Evolutionary conservation across 306 rosid genomes (phyloP).

Genomic region (Quercus wislizeni): DNA sequence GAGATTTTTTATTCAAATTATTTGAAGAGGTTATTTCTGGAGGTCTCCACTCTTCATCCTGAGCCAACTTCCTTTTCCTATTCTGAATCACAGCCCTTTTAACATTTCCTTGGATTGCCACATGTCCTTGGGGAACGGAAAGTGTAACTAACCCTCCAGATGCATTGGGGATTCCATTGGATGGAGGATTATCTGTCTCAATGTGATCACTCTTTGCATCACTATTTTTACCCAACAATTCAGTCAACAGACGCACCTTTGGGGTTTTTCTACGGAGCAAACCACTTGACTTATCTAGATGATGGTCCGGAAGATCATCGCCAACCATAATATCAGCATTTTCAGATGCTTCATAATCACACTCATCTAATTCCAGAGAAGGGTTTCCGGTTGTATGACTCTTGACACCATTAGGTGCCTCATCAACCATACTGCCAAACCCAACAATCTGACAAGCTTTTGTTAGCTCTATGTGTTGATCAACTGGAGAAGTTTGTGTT

Average conservation of each 20-base stretch:
- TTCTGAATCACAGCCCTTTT: conserved; percentile 33
- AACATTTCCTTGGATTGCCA: conserved; percentile 46
- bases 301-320: conserved; percentile 48
- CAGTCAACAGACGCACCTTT: conserved; percentile 86
- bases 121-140: conserved; percentile 43
- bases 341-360: conserved; percentile 39
- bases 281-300: conserved; percentile 44
- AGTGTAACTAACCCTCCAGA: conserved; percentile 36
- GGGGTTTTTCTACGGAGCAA: conserved; percentile 63
- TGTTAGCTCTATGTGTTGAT: conserved; percentile 29
- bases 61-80: conserved; percentile 63
- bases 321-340: conserved; percentile 40
- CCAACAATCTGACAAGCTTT: conserved; percentile 23
- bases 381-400: conserved; percentile 27
- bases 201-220: conserved; percentile 41
- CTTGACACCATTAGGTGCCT: conserved; percentile 26
- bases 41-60: conserved; percentile 45
- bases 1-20: conserved; percentile 31
- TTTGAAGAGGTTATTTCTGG: conserved; percentile 31
- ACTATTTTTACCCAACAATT: conserved; percentile 61
- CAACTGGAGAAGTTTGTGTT: conserved; percentile 31
- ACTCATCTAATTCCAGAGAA: conserved; percentile 37
- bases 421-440: conserved; percentile 22
- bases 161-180: conserved; percentile 37
- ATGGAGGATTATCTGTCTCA: conserved; percentile 37